Base-by-base conservation (phyloP, 2,329 filamentous ascomycete species). In the Alternaria metachromatica region DNA sequence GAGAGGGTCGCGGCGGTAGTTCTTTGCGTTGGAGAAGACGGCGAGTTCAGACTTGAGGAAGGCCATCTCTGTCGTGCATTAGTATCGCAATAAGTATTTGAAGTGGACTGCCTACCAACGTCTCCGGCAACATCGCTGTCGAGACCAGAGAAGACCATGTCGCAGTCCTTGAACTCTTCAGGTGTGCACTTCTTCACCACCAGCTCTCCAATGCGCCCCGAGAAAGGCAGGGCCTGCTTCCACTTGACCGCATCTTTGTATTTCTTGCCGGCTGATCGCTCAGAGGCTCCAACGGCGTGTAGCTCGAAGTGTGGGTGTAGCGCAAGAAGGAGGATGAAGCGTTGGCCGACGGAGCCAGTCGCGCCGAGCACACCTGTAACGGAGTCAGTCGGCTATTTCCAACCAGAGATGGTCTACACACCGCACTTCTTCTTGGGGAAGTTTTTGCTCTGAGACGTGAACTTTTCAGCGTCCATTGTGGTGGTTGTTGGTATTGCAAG, bases 21-120 rank as follows among this genome's bases (percentile, higher is more conserved):
- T 98, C 83, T 97, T 97, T 55, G 96, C 94, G 81, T 98, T 99
- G 75, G 94, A 97, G 85, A 99, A 98, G 79, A 97, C 92, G 75
- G 93, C 89, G 55, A 97, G 89, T 76, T 97, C 90, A 65, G 93
- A 90, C 78, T 91, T 91, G 76, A 97, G 87, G 81, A 98, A 98
- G 72, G 92, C 92, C 87, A 92, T 92, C 82, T 98, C 94, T 74
- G 60, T 64, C 12, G 5, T 2, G 25, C 18, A 4, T 70, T 26
- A 70, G 64, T 43, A 11, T 15, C 9, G 13, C 25, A 4, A 6
- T 43, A 44, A 11, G 4, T 7, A 5, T 7, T 2, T 25, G 1
- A 10, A 23, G 18, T n/a, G 5, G 3, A 2, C 13, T 49, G 66
- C 87, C 60, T 84, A 96, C 93, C 94, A 78, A 97, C 91, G 25